Base-by-base conservation (phyloP, 768 basidiomycete species). In the Candolleomyces efflorescens region DNA sequence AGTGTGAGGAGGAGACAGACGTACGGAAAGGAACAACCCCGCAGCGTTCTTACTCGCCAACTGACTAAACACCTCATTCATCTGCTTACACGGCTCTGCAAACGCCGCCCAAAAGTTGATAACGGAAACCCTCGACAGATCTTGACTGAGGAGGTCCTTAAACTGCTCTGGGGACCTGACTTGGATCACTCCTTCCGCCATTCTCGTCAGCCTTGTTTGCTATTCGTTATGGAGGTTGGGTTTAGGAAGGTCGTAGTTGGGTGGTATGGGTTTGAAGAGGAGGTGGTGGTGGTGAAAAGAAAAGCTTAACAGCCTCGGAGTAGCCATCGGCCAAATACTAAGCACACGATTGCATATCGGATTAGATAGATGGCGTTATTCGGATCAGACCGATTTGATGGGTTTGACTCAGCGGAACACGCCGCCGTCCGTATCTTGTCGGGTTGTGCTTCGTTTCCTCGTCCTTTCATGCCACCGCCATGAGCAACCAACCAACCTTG, bases 61-160 rank as follows among this genome's bases (percentile, higher is more conserved):
- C 65, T 90, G 89, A 9, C 66, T 59, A 17, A 90, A 82, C 5
- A 94, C 83, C 45, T 85, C 77, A 74, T 94, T 94, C 89, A 97
- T 96, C 64, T 87, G 81, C 64, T 80, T 80, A 78, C 95, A 98
- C 41, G 94, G 94, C 60, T 84, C 89, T 0, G 94, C 97, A 92
- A 93, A 90, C 71, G 84, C 77, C 44, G 95, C 92, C 90, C 94
- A 95, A 71, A 98, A 99, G 74, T 90, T 92, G 67, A 97, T 85
- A 38, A 96, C 77, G 3, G 94, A 94, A 22, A 96, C 81, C 20
- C 90, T 78, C 18, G 81, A 72, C 36, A 99, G 82, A 72, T 98
- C 95, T 20, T 71, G 66, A 0, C 85, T 86, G 48, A 98, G 83
- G 9, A 91, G 71, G 6, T 74, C 66, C 68, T 92, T 84, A 73